Conservation (phyloP, 306 rosid genomes). For the Aeschynomene evenia region DNA sequence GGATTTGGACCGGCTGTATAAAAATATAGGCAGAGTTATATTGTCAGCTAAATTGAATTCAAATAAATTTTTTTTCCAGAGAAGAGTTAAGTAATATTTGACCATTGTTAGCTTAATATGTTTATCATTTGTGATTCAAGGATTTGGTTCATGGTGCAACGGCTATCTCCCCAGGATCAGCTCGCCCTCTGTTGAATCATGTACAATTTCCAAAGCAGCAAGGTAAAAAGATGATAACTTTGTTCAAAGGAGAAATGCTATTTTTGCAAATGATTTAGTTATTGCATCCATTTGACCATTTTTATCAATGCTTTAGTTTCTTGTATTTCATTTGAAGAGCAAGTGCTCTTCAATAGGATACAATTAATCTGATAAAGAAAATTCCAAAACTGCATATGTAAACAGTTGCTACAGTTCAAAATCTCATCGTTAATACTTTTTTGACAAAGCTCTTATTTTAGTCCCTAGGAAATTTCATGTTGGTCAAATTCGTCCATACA, state of each 20-base stretch:
- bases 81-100: conserved; percentile 2
- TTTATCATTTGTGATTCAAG: conserved; percentile 46
- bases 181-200: conserved; percentile 65
- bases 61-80: neutral
- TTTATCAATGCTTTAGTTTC: neutral
- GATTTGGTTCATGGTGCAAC: conserved; percentile 69
- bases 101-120: conserved; percentile 24
- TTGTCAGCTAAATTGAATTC: neutral
- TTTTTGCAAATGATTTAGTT: neutral
- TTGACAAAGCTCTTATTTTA: too few relatives aligned
- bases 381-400: neutral
- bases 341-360: too few relatives aligned
- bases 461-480: too few relatives aligned
- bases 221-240: conserved; percentile 42
- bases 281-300: conserved; percentile 7
- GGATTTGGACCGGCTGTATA: too few relatives aligned
- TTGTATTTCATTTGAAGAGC: too few relatives aligned
- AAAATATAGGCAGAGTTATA: too few relatives aligned
- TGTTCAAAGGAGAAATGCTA: neutral
- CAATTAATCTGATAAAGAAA: too few relatives aligned
- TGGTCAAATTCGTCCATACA: too few relatives aligned
- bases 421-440: conserved; percentile 4
- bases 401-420: conserved; percentile 1
- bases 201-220: conserved; percentile 77
- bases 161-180: conserved; percentile 50